A percentile compares a stretch with the other conserved stretches of the same genome.
Evolutionary conservation across 2,329 filamentous ascomycete species (phyloP).

Genomic region (Ambrosiella xylebori): DNA sequence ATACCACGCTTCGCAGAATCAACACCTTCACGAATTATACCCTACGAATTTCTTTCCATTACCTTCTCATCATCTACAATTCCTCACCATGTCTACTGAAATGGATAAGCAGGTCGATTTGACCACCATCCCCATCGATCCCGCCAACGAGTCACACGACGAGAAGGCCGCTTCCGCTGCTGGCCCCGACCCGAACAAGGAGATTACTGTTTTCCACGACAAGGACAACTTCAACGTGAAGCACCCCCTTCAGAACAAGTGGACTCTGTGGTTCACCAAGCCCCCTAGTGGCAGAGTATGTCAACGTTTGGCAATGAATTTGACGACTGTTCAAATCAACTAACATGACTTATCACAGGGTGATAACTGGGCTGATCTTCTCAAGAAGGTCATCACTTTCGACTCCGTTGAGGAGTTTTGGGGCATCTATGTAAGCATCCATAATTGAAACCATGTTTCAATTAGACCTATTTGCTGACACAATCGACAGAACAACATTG

Average conservation of each 20-base stretch:
- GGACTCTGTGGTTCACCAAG: conserved; percentile 99
- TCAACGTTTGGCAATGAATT: neutral
- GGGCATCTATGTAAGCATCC: conserved; percentile 78
- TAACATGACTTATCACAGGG: conserved; percentile 37
- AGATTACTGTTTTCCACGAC: conserved; percentile 93
- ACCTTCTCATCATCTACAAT: conserved; percentile 6
- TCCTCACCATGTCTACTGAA: conserved; percentile 21
- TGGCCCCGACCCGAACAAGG: conserved; percentile 37
- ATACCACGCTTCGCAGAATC: conserved; percentile 6
- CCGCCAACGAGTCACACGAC: conserved; percentile 36
- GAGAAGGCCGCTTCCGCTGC: conserved; percentile 15
- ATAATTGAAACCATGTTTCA: neutral
- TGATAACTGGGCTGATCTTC: conserved; percentile 94
- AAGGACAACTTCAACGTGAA: conserved; percentile 99
- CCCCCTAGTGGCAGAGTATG: conserved; percentile 83
- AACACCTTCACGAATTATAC: conserved; percentile 6
- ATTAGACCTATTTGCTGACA: neutral
- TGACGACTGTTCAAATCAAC: neutral
- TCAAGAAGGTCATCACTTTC: conserved; percentile 98
- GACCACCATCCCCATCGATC: conserved; percentile 50
- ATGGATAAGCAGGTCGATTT: conserved; percentile 45
- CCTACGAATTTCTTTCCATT: conserved; percentile 6
- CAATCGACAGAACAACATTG: conserved; percentile 80
- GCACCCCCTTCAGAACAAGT: conserved; percentile 91
- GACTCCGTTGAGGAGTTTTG: conserved; percentile 99